Evolutionary conservation across 2,329 filamentous ascomycete species (phyloP).

Genomic region (Cladosporium oxysporum): DNA sequence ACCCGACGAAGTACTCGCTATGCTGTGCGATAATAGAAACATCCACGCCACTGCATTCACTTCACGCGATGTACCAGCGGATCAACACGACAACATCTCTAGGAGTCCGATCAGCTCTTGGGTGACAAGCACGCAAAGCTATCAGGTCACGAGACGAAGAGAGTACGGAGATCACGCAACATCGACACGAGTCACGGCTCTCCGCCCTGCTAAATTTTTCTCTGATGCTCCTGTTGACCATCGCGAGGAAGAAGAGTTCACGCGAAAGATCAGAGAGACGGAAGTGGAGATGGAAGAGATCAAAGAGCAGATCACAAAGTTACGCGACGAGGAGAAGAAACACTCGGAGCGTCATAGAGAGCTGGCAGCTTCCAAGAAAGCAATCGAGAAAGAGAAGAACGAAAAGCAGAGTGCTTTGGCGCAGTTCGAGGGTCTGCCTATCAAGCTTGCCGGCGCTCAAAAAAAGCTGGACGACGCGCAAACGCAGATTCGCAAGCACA

Average conservation of each 20-base stretch:
- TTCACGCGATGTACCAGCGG: constrained; percentile 62
- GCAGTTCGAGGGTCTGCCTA: constrained; percentile 66
- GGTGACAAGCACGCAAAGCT: constrained; percentile 66
- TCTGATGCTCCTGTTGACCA: constrained; percentile 74
- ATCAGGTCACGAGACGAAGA: constrained; percentile 66
- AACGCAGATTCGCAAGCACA: constrained; percentile 45
- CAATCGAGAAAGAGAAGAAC: constrained; percentile 63
- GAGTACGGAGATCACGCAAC: constrained; percentile 78
- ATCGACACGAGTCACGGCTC: constrained; percentile 65
- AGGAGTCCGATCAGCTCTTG: constrained; percentile 64
- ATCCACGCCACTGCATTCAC: constrained; percentile 70
- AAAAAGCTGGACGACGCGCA: constrained; percentile 47
- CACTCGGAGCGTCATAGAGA: background rate
- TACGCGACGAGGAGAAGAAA: constrained; percentile 29
- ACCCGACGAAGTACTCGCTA: constrained; percentile 79
- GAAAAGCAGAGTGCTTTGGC: constrained; percentile 64
- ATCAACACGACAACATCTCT: constrained; percentile 68
- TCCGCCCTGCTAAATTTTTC: constrained; percentile 69
- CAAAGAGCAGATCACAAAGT: constrained; percentile 36
- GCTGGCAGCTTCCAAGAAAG: constrained; percentile 35
- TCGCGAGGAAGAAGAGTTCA: constrained; percentile 62
- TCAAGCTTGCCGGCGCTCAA: constrained; percentile 65
- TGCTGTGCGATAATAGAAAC: constrained; percentile 75
- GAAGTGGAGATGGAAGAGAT: constrained; percentile 44
- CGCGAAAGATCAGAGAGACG: constrained; percentile 51